These are phyloP conservation scores for Beauveria sp. DNA, from an alignment of 2,329 filamentous ascomycete genomes.

Conservation along the genomic window DNA sequence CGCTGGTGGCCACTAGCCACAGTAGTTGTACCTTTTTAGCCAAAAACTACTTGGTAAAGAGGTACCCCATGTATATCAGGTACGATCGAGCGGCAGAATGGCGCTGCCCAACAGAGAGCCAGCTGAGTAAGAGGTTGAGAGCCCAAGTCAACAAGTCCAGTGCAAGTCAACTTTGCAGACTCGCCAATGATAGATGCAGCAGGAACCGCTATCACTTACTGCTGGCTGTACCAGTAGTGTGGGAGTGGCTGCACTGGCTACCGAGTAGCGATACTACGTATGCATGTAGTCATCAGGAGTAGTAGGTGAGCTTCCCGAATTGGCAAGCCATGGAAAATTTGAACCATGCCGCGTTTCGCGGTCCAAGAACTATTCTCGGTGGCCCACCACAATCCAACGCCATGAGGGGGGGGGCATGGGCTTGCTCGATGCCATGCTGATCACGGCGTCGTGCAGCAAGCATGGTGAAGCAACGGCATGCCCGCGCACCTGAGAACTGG, in stretches of 20 bases:
- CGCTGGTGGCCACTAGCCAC: background rate
- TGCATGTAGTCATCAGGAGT: background rate
- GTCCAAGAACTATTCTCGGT: background rate
- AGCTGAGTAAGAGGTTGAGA: background rate
- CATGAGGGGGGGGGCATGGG: background rate
- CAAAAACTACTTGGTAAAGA: background rate
- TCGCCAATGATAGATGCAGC: background rate
- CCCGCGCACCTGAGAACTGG: background rate
- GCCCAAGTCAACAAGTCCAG: background rate
- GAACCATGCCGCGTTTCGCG: background rate
- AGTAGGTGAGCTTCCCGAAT: conserved; percentile 5
- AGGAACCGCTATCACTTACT: background rate
- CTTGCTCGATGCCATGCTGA: background rate
- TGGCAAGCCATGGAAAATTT: conserved; percentile 2
- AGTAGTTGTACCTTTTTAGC: background rate
- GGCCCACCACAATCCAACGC: background rate
- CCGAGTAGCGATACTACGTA: background rate
- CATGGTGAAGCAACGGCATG: background rate
- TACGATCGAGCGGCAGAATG: background rate
- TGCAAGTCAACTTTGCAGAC: background rate
- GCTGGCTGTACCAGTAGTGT: background rate
- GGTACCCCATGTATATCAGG: background rate
- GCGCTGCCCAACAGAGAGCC: background rate
- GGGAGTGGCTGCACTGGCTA: no score
- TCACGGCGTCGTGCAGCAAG: background rate